These are phyloP conservation scores for Argentina anserina DNA, from an alignment of 306 rosid species.

Conservation along the genomic window DNA sequence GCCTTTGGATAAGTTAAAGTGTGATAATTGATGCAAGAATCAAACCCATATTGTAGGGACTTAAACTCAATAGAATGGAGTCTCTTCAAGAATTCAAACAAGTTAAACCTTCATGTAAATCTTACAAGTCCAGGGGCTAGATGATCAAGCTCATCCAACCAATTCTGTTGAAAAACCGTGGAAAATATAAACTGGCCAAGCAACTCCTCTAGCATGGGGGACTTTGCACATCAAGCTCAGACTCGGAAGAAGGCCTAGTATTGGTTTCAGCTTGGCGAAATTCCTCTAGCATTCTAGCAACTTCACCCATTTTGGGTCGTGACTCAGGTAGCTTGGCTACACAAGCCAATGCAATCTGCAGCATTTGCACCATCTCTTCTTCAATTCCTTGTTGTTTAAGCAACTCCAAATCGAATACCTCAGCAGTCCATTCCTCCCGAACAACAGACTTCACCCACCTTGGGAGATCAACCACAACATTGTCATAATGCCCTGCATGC, in stretches of 20 bases:
- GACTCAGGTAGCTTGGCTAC: slow-evolving; percentile 53
- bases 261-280: slow-evolving; percentile 47
- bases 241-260: slow-evolving; percentile 54
- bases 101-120: too few relatives aligned
- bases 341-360: slow-evolving; percentile 70
- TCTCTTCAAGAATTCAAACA: too few relatives aligned
- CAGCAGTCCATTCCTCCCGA: slow-evolving; percentile 88
- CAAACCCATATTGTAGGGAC: too few relatives aligned
- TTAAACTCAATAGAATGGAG: too few relatives aligned
- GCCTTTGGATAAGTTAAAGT: too few relatives aligned
- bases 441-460: slow-evolving; percentile 85
- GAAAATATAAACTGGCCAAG: too few relatives aligned
- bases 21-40: too few relatives aligned
- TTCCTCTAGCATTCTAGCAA: slow-evolving; percentile 62
- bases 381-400: slow-evolving; percentile 53
- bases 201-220: too few relatives aligned
- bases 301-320: slow-evolving; percentile 63
- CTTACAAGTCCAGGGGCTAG: too few relatives aligned
- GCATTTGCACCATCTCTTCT: slow-evolving; percentile 86
- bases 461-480: slow-evolving; percentile 67
- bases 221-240: slow-evolving; percentile 45
- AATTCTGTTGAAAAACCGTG: too few relatives aligned
- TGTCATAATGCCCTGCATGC: slow-evolving; percentile 46
- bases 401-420: slow-evolving; percentile 75
- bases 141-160: too few relatives aligned